Evolutionary conservation across 2,329 filamentous ascomycete genomes (phyloP).

Genomic region (Venturia carpophila): DNA sequence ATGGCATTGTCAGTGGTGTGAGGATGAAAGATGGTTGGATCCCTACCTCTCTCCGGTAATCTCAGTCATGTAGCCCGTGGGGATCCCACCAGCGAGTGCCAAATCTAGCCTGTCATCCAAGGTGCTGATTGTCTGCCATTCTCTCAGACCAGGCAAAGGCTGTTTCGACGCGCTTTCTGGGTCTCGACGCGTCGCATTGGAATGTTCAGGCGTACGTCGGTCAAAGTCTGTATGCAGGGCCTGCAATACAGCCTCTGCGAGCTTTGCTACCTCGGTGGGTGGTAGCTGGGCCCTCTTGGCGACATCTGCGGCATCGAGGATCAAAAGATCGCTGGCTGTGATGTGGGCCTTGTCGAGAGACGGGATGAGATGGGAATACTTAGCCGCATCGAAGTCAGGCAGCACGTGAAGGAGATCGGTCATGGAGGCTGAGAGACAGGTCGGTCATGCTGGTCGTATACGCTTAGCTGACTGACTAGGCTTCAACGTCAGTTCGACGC

Average conservation of each 20-base stretch:
- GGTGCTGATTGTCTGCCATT: conserved; percentile 57
- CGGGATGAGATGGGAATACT: conserved; percentile 67
- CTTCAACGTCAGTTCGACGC: neutral
- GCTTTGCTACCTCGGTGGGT: conserved; percentile 66
- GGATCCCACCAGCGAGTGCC: conserved; percentile 69
- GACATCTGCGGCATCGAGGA: conserved; percentile 72
- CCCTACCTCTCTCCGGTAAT: conserved; percentile 77
- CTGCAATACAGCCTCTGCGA: conserved; percentile 59
- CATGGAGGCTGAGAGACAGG: conserved; percentile 44
- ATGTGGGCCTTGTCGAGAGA: conserved; percentile 71
- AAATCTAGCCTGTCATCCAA: conserved; percentile 66
- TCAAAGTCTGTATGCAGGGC: conserved; percentile 48
- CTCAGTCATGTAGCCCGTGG: conserved; percentile 74
- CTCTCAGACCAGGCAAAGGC: neutral
- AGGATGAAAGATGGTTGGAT: conserved; percentile 20
- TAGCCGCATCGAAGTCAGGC: conserved; percentile 65
- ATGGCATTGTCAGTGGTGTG: conserved; percentile 13
- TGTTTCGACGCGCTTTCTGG: conserved; percentile 2
- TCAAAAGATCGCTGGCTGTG: conserved; percentile 76
- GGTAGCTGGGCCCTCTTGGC: conserved; percentile 80
- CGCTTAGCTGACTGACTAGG: no score
- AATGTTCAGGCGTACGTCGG: neutral
- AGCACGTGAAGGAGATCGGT: conserved; percentile 79
- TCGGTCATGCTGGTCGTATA: conserved; percentile 2
- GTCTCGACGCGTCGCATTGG: conserved; percentile 2